Evolutionary conservation across 306 rosid genomes (phyloP).

Genomic region (Trifolium dubium): DNA sequence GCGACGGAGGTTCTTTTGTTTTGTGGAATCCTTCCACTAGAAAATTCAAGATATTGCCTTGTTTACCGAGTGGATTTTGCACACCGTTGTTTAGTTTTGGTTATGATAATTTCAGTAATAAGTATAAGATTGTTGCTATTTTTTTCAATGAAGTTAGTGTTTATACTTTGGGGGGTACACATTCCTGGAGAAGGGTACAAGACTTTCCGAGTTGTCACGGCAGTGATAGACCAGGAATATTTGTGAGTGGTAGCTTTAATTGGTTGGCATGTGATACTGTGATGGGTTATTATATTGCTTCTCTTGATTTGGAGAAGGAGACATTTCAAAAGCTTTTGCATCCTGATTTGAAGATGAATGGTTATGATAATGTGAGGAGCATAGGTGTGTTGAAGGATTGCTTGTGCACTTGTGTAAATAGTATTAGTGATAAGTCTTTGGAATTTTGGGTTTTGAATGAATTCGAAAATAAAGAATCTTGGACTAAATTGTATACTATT

Average conservation of each 20-base stretch:
- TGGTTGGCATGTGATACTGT: constrained; percentile 17
- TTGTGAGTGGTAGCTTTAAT: constrained; percentile 42
- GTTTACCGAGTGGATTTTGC: too few species aligned
- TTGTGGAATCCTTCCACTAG: background rate
- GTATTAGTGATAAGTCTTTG: too few species aligned
- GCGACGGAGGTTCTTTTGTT: background rate
- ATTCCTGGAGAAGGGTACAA: too few species aligned
- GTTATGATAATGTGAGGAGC: too few species aligned
- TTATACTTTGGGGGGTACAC: too few species aligned
- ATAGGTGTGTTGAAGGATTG: constrained; percentile 36
- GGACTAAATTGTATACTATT: constrained; percentile 32
- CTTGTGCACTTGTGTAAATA: constrained; percentile 16
- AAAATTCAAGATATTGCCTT: background rate
- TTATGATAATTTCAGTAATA: too few species aligned
- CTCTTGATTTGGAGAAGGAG: constrained; percentile 49
- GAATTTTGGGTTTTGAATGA: constrained; percentile 46
- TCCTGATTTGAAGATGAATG: background rate
- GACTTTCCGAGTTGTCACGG: too few species aligned
- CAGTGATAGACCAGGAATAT: constrained; percentile 8
- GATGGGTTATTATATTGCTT: background rate
- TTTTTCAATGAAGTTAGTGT: background rate
- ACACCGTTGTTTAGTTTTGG: background rate
- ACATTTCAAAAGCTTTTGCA: constrained; percentile 23
- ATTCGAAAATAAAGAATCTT: constrained; percentile 45
- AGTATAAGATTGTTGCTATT: background rate